Evolutionary conservation across 1,284 basidiomycete species (phyloP), one percentile per base, ranked within the genome.

Genomic region (Golubevia sp.): DNA sequence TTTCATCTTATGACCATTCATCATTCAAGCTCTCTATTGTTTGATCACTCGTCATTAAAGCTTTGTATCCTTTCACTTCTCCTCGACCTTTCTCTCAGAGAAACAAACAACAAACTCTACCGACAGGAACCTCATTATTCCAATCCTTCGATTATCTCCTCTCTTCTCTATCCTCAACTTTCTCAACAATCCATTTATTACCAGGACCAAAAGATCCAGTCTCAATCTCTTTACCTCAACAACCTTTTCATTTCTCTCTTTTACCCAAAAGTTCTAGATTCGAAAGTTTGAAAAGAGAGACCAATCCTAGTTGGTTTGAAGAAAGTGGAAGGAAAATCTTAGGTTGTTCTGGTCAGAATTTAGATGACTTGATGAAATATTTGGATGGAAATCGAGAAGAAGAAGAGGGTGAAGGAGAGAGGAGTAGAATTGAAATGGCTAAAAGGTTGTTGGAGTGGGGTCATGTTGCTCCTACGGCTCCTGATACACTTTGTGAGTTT

Each of bases 361-460:
- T 99, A 26, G 91, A 97, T 82, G 97, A 99, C 79, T 91, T 98
- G 85, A 94, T 90, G 88, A 96, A 94, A 84, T 99, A 99, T 85
- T 86, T 95, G 15, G 72, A 73, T 3, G 61, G 67, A 26, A 73
- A 88, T 60, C 1, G 30, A 58, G 56, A 50, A 44, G 61, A 70
- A 3, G 72, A 73, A 18, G 30, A 34, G 30, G 62, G 69, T 30
- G 61, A 61, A 13, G 1, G 51, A 58, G n/a, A n/a, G n/a, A n/a
- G n/a, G n/a, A n/a, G n/a, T 0, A 63, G 91, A 23, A 84, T 97
- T 48, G 87, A 87, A 2, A 88, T 97, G 74, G 89, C 93, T 2
- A 87, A 89, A 68, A 87, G 90, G 55, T 95, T 93, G 15, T 86
- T 99, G 11, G 89, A 88, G 76, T 99, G 95, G 97, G 88, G 93